phyloP scores from a whole-genome alignment of 2,329 filamentous ascomycete genomes.

The Colletotrichum shisoi region DNA sequence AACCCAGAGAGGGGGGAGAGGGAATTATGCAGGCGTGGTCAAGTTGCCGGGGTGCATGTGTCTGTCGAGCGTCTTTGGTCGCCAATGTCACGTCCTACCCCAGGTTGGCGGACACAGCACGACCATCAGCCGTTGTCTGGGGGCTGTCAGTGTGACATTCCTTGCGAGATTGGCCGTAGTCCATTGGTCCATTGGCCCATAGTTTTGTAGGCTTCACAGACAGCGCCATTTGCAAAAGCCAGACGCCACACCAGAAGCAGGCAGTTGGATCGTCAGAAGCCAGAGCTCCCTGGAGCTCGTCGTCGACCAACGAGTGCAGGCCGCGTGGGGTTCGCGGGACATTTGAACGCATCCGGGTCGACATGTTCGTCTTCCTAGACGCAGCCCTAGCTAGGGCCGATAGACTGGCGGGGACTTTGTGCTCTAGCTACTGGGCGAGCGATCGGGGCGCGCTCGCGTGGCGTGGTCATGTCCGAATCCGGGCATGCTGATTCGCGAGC shows the following conservation, averaged over 20 bases:
- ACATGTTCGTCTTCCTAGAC: conserved; percentile 2
- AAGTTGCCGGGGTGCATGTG: conserved; percentile 37
- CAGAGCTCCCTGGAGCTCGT: conserved; percentile 18
- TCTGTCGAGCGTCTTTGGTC: conserved; percentile 12
- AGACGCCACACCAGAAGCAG: conserved; percentile 17
- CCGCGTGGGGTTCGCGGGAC: conserved; percentile 21
- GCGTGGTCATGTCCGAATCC: conserved; percentile 16
- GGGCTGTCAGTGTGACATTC: conserved; percentile 18
- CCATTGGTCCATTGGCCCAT: not conserved
- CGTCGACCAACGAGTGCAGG: conserved; percentile 16
- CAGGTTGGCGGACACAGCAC: not conserved
- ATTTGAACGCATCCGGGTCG: conserved; percentile 19
- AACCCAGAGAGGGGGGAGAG: not conserved
- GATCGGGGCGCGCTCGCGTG: conserved; percentile 2
- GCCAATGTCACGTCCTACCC: conserved; percentile 7
- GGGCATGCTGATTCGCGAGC: conserved; percentile 20
- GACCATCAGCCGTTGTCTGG: conserved; percentile 16
- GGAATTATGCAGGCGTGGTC: not conserved
- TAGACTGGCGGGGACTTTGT: conserved; percentile 20
- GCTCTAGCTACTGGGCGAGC: not conserved
- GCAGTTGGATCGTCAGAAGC: conserved; percentile 21
- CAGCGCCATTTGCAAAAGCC: conserved; percentile 6
- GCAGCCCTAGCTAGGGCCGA: conserved; percentile 18
- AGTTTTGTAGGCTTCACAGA: conserved; percentile 3
- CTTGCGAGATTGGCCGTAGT: not conserved